Evolutionary conservation across 495 filamentous ascomycete species (phyloP).

Genomic region (Hypoxylon fuscum): DNA sequence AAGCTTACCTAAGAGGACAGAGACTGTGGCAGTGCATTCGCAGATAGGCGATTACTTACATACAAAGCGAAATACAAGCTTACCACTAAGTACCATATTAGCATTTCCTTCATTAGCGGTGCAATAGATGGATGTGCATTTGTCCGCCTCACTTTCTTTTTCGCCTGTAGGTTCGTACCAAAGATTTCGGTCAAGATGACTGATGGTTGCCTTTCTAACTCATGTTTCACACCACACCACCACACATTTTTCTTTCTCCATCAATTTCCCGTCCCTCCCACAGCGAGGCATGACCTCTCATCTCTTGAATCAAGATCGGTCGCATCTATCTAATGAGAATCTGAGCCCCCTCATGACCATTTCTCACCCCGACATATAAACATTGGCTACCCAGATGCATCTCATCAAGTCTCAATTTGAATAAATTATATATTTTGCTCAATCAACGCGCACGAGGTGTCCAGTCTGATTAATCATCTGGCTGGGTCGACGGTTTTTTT

Average conservation of each 20-base stretch:
- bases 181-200: constrained; percentile 21
- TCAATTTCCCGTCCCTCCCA: not conserved
- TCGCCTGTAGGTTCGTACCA: not conserved
- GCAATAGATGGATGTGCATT: constrained; percentile 15
- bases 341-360: constrained; percentile 1
- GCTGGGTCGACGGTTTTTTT: constrained; percentile 3
- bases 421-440: constrained; percentile 8
- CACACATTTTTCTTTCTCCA: constrained; percentile 4
- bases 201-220: constrained; percentile 12
- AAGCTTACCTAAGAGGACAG: constrained; percentile 20
- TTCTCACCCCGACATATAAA: not conserved
- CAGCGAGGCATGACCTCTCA: not conserved
- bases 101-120: not conserved
- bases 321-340: constrained; percentile 13
- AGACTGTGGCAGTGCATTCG: constrained; percentile 21
- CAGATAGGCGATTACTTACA: constrained; percentile 16
- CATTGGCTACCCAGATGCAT: not conserved
- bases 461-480: not conserved
- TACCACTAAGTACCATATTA: constrained; percentile 20
- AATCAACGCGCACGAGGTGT: not conserved
- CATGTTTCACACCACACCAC: constrained; percentile 9
- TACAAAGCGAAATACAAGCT: not conserved
- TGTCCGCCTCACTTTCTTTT: constrained; percentile 47
- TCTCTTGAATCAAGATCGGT: constrained; percentile 4
- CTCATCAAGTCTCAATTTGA: constrained; percentile 11